Evolutionary conservation across 2,329 filamentous ascomycete species (phyloP).

Genomic region (Rhinocladiella similis): DNA sequence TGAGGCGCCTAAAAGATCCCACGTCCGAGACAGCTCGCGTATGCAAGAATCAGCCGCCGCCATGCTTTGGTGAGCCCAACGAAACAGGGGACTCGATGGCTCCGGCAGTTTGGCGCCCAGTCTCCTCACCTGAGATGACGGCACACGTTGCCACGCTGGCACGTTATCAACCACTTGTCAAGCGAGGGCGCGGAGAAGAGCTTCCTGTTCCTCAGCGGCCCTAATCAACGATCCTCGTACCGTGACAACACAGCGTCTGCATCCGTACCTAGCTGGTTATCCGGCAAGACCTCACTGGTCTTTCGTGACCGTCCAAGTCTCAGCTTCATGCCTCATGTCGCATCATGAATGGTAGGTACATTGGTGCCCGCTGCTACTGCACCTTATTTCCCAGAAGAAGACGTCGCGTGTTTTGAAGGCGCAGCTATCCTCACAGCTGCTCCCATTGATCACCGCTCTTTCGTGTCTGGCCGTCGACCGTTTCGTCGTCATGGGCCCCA

Average conservation of each 20-base stretch:
- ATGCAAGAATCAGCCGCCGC: too few relatives aligned
- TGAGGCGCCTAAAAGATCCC: too few relatives aligned
- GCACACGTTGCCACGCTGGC: slow-evolving; percentile 1
- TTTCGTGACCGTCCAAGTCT: neutral
- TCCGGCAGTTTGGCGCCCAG: neutral
- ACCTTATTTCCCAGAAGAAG: neutral
- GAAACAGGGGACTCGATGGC: too few relatives aligned
- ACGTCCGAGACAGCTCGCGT: too few relatives aligned
- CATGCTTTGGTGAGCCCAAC: too few relatives aligned
- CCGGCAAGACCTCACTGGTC: neutral
- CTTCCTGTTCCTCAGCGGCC: neutral
- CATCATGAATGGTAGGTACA: neutral
- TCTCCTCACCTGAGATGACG: neutral
- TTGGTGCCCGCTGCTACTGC: slow-evolving; percentile 10
- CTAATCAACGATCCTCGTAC: neutral
- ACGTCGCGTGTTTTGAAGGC: neutral
- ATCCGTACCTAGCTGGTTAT: neutral
- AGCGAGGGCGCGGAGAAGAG: neutral
- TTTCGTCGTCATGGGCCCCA: slow-evolving; percentile 4
- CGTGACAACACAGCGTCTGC: slow-evolving; percentile 1
- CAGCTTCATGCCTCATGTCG: slow-evolving; percentile 1
- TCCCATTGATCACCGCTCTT: slow-evolving; percentile 1
- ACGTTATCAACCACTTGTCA: slow-evolving; percentile 4
- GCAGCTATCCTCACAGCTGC: neutral
- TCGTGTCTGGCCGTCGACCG: neutral